Evolutionary conservation across 2,329 filamentous ascomycete genomes (phyloP).

Genomic region (Diaporthe vexans): DNA sequence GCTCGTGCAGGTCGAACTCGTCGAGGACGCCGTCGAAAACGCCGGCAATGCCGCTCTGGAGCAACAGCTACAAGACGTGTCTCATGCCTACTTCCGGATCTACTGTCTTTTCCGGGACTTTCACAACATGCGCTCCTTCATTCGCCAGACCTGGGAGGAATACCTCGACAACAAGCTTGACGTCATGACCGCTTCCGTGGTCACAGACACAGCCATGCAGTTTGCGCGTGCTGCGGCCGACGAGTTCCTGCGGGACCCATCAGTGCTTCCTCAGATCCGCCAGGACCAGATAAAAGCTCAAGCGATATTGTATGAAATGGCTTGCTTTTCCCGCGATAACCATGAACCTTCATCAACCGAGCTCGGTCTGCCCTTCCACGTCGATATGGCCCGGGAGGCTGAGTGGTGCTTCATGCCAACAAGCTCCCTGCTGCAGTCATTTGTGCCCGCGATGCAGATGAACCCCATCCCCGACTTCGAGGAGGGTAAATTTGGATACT

Average conservation of each 20-base stretch:
- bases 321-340: neutral
- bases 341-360: neutral
- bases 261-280: neutral
- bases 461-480: neutral
- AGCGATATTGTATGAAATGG: neutral
- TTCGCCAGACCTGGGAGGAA: constrained; percentile 8
- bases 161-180: constrained; percentile 14
- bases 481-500: neutral
- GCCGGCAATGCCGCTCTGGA: neutral
- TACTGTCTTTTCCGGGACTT: constrained; percentile 13
- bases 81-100: neutral
- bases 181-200: constrained; percentile 3
- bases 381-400: neutral
- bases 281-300: neutral
- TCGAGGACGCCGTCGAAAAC: neutral
- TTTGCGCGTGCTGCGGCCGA: neutral
- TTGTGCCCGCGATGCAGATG: neutral
- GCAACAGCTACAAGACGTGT: neutral
- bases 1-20: neutral
- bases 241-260: neutral
- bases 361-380: neutral
- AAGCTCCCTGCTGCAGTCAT: neutral
- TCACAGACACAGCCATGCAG: constrained; percentile 4
- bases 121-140: neutral
- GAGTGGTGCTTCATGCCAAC: neutral